Percentiles rank a stretch among this genome's conserved stretches.
phyloP scores from a whole-genome alignment of 257 asterid genomes.

The Penstemon barbatus region DNA sequence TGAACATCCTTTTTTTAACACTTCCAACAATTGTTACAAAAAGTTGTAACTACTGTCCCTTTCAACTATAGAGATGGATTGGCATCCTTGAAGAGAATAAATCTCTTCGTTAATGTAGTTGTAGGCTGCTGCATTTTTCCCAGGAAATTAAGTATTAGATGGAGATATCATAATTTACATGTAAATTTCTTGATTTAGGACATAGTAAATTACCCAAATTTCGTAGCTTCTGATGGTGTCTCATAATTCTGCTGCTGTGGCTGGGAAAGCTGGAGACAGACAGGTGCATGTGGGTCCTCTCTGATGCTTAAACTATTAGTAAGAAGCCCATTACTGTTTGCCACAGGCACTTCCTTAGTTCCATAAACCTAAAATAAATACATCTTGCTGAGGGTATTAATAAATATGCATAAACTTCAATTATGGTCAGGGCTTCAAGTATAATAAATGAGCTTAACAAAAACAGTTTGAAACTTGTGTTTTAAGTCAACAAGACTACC shows the following conservation, averaged over 20 bases:
- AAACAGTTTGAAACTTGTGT: constrained; percentile 7
- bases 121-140: constrained; percentile 43
- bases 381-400: constrained; percentile 15
- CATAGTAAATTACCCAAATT: constrained; percentile 47
- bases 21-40: constrained; percentile 22
- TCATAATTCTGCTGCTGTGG: constrained; percentile 59
- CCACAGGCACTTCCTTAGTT: constrained; percentile 44
- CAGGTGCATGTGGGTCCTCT: constrained; percentile 53
- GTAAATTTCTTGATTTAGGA: constrained; percentile 6
- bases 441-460: constrained; percentile 4
- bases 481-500: constrained; percentile 40
- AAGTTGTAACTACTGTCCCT: constrained; percentile 24
- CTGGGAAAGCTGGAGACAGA: constrained; percentile 77
- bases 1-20: constrained; percentile 22
- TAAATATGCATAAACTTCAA: constrained; percentile 1
- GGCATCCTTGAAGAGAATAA: constrained; percentile 26
- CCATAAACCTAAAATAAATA: constrained; percentile 51
- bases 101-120: constrained; percentile 35
- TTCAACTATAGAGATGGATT: constrained; percentile 17
- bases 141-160: constrained; percentile 24
- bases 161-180: neutral
- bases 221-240: constrained; percentile 34
- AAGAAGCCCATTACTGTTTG: constrained; percentile 37
- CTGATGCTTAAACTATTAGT: constrained; percentile 42
- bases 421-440: constrained; percentile 8